These are phyloP conservation scores for Lojkania enalia DNA, from an alignment of 2,329 filamentous ascomycete species.

Conservation along the genomic window DNA sequence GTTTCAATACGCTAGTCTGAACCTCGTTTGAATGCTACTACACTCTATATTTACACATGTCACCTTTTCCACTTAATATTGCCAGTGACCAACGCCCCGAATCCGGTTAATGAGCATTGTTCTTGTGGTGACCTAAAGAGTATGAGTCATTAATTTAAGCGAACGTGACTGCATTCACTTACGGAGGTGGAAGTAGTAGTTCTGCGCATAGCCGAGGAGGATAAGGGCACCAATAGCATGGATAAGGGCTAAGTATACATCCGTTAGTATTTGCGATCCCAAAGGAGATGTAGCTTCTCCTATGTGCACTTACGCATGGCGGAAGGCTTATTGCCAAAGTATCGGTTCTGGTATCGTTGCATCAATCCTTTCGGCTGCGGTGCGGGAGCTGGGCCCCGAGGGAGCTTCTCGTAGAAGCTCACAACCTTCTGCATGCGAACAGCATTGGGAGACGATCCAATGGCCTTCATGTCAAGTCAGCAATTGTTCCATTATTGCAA, in stretches of 20 bases:
- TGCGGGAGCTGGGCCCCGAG: slow-evolving; percentile 86
- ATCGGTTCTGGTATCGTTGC: slow-evolving; percentile 79
- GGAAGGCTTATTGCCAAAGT: slow-evolving; percentile 94
- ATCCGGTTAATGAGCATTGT: slow-evolving; percentile 85
- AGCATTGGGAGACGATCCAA: slow-evolving; percentile 93
- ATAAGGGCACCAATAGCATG: slow-evolving; percentile 81
- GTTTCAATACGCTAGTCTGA: slow-evolving; percentile 23
- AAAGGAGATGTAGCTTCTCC: too few species aligned
- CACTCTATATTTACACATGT: slow-evolving; percentile 45
- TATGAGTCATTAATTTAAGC: slow-evolving; percentile 21
- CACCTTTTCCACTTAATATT: slow-evolving; percentile 21
- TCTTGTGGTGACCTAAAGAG: slow-evolving; percentile 93
- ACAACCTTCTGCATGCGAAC: slow-evolving; percentile 97
- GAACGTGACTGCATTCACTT: slow-evolving; percentile 53
- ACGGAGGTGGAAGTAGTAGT: slow-evolving; percentile 99
- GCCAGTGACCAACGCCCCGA: slow-evolving; percentile 2
- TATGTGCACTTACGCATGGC: slow-evolving; percentile 71
- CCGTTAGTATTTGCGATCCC: slow-evolving; percentile 20
- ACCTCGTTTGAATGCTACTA: slow-evolving; percentile 41
- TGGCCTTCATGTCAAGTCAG: slow-evolving; percentile 64
- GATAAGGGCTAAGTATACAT: slow-evolving; percentile 76
- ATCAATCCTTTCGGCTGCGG: slow-evolving; percentile 79
- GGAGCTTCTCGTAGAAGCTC: slow-evolving; percentile 98
- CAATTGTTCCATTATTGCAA: slow-evolving; percentile 3
- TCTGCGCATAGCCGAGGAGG: slow-evolving; percentile 87